A percentile compares a stretch with the other conserved stretches of the same genome.
phyloP scores from a whole-genome alignment of 768 basidiomycete species.

The Mrakia gelida region DNA sequence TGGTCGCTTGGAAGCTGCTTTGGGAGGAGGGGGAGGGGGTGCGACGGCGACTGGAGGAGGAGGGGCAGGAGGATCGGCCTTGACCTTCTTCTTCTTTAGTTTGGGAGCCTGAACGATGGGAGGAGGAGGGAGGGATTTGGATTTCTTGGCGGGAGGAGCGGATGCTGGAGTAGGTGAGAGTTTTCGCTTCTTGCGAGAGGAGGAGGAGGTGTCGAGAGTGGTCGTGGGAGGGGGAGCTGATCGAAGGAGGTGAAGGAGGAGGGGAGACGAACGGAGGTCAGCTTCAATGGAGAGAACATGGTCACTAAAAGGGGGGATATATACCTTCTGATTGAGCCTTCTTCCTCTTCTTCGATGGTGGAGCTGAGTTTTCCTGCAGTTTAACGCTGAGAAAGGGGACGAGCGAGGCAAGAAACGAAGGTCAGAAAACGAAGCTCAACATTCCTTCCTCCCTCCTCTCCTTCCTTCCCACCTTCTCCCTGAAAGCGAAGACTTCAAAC shows the following conservation, averaged over 20 bases:
- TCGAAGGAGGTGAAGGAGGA: neutral
- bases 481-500: neutral
- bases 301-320: neutral
- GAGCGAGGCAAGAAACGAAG: neutral
- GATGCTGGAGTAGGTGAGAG: neutral
- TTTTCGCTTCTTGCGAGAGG: constrained; percentile 18
- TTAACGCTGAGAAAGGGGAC: neutral
- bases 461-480: neutral
- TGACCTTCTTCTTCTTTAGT: constrained; percentile 5
- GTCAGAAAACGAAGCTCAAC: neutral
- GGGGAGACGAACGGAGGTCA: neutral
- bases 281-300: neutral
- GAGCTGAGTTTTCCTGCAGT: neutral
- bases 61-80: neutral
- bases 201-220: neutral
- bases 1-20: neutral
- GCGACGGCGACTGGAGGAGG: neutral
- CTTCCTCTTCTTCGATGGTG: constrained; percentile 13
- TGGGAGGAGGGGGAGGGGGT: constrained; percentile 4
- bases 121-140: neutral
- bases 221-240: neutral
- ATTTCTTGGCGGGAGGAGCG: neutral
- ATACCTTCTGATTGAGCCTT: neutral
- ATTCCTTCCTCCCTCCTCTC: neutral
- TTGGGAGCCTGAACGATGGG: neutral